These are phyloP conservation scores for Paramecium pentaurelia DNA, from an alignment of 73 alveolate genomes.

Conservation along the genomic window DNA sequence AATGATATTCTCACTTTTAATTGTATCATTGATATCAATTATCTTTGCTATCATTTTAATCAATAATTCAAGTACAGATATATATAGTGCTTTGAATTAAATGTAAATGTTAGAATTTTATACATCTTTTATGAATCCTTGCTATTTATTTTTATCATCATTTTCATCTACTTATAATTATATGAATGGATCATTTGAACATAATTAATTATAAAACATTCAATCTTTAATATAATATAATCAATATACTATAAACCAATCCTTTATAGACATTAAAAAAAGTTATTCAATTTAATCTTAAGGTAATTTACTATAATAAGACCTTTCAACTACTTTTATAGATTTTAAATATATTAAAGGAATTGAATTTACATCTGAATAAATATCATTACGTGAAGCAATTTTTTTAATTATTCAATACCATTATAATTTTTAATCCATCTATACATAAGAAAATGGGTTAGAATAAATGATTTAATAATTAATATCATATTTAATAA, in stretches of 20 bases:
- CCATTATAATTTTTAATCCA: background rate
- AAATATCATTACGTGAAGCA: background rate
- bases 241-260: background rate
- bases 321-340: background rate
- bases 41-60: background rate
- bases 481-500: background rate
- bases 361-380: background rate
- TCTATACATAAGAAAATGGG: background rate
- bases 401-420: background rate
- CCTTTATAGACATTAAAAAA: background rate
- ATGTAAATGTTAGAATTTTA: background rate
- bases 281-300: background rate
- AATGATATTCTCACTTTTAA: background rate
- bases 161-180: background rate
- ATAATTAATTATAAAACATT: background rate
- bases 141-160: background rate
- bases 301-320: background rate
- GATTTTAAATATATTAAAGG: background rate
- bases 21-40: background rate
- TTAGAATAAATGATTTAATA: background rate
- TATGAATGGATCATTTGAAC: background rate
- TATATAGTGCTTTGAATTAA: background rate
- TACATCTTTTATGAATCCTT: background rate
- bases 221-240: background rate
- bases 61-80: background rate